These are phyloP conservation scores for Trapa incisa DNA, from an alignment of 345 rosid species.

Conservation along the genomic window DNA sequence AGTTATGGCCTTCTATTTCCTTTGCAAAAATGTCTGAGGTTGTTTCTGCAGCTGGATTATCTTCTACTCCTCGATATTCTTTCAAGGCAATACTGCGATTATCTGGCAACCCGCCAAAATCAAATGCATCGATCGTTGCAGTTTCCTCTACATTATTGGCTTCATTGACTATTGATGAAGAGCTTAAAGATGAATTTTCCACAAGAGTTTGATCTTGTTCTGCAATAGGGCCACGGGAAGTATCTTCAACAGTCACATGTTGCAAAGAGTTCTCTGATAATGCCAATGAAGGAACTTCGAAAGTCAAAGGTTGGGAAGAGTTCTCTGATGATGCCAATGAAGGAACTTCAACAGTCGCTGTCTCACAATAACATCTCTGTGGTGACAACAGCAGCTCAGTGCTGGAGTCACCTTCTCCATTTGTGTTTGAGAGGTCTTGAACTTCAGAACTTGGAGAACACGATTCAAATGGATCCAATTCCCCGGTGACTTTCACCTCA, in stretches of 20 bases:
- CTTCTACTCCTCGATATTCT: neutral
- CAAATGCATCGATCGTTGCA: neutral
- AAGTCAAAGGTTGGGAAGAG: neutral
- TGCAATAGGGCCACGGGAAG: no score
- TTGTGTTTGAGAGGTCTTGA: neutral
- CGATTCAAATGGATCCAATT: neutral
- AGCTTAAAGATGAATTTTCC: constrained; percentile 3
- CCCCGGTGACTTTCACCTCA: neutral
- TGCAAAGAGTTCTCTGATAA: no score
- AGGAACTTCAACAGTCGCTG: neutral
- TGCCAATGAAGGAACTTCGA: no score
- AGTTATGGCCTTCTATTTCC: neutral
- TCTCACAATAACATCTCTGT: neutral
- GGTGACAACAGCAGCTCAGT: neutral
- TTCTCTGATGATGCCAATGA: neutral
- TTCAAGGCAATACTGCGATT: neutral
- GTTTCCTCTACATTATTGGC: neutral
- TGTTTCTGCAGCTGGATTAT: constrained; percentile 9
- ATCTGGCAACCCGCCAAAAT: neutral
- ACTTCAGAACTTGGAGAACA: neutral
- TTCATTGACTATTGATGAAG: neutral
- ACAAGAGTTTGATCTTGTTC: no score
- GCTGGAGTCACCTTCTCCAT: constrained; percentile 1
- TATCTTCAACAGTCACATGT: no score
- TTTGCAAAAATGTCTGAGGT: neutral